Base-by-base conservation (phyloP, 1,139 yeast species). In the Taiozyma sp. region DNA sequence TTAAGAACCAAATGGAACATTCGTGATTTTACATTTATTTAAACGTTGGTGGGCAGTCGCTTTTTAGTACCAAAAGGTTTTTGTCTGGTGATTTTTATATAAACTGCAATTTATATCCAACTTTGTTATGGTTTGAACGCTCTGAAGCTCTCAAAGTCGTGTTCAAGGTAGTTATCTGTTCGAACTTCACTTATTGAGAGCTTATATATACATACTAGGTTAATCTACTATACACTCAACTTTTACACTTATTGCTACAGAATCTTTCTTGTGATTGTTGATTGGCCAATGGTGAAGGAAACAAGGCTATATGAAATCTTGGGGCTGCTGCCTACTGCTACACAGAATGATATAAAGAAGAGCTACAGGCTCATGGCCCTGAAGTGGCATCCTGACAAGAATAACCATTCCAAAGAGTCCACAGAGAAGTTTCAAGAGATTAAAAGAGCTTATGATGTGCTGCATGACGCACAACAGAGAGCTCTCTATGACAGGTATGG, bases 371-470 rank as follows among this genome's bases (percentile, higher is more conserved):
- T 65, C n/a, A 76, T 77, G 38, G 74, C 91, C 10, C 69, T 90
- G 4, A 65, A 68, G 12, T 68, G 79, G 44, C 97, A 90, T 65
- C 97, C 97, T 0, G 97, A 90, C 64, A 90, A 89, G 65, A 70
- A 68, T 49, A 61, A 58, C 70, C 72, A 70, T 43, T 68, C 74
- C 2, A 79, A 78, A 63, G 69, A 66, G 43, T 81, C 86, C 3
- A 84, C 84, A 44, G 80, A 75, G 61, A 78, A 73, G 66, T 83
- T 83, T 62, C 83, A 82, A 65, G 81, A 80, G 60, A 69, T 82
- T 50, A 76, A 82, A 8, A 75, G 71, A 57, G 87, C 86, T 14
- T 82, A 82, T 62, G 84, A 81, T 61, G 70, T 79, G 38, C 70
- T 83, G 48, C 70, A 75, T 3, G 84, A 83, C 59, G 74, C 70